A percentile compares a stretch with the other conserved stretches of the same genome.
These are phyloP conservation scores for Lithospermum erythrorhizon DNA, from an alignment of 257 asterid genomes.

Conservation along the genomic window DNA sequence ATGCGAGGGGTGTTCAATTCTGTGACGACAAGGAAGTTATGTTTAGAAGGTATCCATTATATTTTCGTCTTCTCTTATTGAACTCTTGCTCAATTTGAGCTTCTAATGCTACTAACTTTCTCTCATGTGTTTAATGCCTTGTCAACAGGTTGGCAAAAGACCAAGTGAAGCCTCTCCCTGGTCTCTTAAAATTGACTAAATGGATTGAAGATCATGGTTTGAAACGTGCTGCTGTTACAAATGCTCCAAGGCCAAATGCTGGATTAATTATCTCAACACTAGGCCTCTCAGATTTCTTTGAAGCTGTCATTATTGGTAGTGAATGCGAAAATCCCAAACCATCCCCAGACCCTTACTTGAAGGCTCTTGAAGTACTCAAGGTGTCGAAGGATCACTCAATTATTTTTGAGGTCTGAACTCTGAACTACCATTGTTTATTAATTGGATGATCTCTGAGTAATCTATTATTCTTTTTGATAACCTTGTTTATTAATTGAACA, in stretches of 20 bases:
- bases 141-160: slow-evolving; percentile 60
- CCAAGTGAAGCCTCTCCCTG: slow-evolving; percentile 55
- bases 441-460: neutral
- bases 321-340: slow-evolving; percentile 88
- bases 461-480: neutral
- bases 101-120: slow-evolving; percentile 2
- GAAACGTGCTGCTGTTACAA: slow-evolving; percentile 92
- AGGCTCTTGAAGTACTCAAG: slow-evolving; percentile 75
- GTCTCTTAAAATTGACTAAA: slow-evolving; percentile 50
- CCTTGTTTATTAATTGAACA: too few relatives aligned
- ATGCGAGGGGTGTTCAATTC: slow-evolving; percentile 56
- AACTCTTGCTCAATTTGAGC: neutral
- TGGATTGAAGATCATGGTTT: slow-evolving; percentile 87
- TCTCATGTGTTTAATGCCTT: neutral
- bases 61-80: neutral
- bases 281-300: slow-evolving; percentile 79
- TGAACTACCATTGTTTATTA: neutral
- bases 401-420: slow-evolving; percentile 67
- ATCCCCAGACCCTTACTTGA: slow-evolving; percentile 79
- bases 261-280: slow-evolving; percentile 69
- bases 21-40: slow-evolving; percentile 74
- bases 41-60: slow-evolving; percentile 55
- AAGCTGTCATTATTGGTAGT: slow-evolving; percentile 57
- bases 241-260: slow-evolving; percentile 82
- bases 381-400: slow-evolving; percentile 78